Evolutionary conservation across 805 yeast species (phyloP).

Genomic region (Spathaspora arborariae): DNA sequence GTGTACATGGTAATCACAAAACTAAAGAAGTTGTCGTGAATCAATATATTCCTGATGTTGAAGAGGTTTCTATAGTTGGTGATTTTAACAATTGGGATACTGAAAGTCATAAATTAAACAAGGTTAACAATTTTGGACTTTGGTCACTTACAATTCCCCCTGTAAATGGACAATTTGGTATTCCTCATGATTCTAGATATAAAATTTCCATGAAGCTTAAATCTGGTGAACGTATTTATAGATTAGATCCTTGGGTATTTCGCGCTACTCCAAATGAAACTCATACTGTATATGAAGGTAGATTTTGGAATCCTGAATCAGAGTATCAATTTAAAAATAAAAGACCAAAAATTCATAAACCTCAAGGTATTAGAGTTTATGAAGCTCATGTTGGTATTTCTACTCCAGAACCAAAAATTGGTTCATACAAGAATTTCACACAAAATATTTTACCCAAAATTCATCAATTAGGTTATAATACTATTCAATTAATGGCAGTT

Average conservation of each 20-base stretch:
- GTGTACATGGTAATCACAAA: constrained; percentile 58
- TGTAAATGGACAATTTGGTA: constrained; percentile 52
- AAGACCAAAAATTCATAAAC: constrained; percentile 53
- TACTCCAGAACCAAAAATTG: constrained; percentile 81
- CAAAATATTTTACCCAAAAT: constrained; percentile 77
- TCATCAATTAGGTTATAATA: constrained; percentile 81
- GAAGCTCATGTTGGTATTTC: constrained; percentile 97
- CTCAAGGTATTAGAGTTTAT: constrained; percentile 65
- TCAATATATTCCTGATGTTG: constrained; percentile 92
- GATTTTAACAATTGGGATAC: constrained; percentile 87
- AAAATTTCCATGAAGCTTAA: constrained; percentile 65
- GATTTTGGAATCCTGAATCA: constrained; percentile 84
- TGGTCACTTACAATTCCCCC: constrained; percentile 65
- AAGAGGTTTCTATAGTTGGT: constrained; percentile 73
- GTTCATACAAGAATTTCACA: constrained; percentile 83
- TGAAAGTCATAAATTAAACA: constrained; percentile 48
- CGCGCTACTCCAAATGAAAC: constrained; percentile 74
- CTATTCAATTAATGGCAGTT: constrained; percentile 94
- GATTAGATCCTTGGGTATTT: constrained; percentile 86
- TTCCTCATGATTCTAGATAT: constrained; percentile 77
- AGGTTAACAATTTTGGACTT: constrained; percentile 62
- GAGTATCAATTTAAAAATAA: constrained; percentile 57
- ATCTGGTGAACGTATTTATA: constrained; percentile 66
- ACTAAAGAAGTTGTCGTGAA: constrained; percentile 57
- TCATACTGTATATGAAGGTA: constrained; percentile 65